Conservation (phyloP, 192 early-diverging fungal species). For the Diversispora epigaea region DNA sequence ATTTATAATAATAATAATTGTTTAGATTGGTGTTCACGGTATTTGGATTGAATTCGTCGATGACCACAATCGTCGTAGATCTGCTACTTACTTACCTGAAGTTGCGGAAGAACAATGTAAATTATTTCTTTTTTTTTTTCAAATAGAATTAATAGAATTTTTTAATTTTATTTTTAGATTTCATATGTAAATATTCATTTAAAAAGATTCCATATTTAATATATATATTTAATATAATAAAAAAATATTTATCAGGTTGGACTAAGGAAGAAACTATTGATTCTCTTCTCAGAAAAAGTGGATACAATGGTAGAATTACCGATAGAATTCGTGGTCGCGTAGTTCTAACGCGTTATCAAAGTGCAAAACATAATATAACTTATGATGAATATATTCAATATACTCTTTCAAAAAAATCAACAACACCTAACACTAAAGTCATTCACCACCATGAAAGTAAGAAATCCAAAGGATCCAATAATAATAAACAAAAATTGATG, state of each 20-base stretch:
- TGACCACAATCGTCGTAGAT: slow-evolving; percentile 48
- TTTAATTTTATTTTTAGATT: no score
- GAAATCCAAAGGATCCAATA: not conserved
- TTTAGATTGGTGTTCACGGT: slow-evolving; percentile 79
- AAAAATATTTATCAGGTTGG: slow-evolving; percentile 54
- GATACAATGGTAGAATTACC: slow-evolving; percentile 65
- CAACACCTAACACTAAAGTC: not conserved
- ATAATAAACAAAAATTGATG: no score
- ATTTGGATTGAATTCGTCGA: slow-evolving; percentile 87
- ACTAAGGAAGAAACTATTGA: slow-evolving; percentile 81
- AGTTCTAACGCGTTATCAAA: slow-evolving; percentile 82
- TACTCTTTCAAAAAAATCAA: not conserved
- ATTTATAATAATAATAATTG: not conserved
- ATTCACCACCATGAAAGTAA: not conserved
- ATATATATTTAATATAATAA: not conserved
- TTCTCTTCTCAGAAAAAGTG: slow-evolving; percentile 84
- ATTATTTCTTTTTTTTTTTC: not conserved
- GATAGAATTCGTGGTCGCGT: slow-evolving; percentile 57
- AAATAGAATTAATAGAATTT: not conserved
- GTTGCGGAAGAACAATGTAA: slow-evolving; percentile 77
- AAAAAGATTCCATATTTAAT: no score
- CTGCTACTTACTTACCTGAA: slow-evolving; percentile 92
- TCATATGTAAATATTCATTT: no score
- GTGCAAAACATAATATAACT: slow-evolving; percentile 63
- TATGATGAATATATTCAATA: slow-evolving; percentile 70